These are phyloP conservation scores for Grammothele lineata DNA, from an alignment of 768 basidiomycete genomes.

Conservation along the genomic window DNA sequence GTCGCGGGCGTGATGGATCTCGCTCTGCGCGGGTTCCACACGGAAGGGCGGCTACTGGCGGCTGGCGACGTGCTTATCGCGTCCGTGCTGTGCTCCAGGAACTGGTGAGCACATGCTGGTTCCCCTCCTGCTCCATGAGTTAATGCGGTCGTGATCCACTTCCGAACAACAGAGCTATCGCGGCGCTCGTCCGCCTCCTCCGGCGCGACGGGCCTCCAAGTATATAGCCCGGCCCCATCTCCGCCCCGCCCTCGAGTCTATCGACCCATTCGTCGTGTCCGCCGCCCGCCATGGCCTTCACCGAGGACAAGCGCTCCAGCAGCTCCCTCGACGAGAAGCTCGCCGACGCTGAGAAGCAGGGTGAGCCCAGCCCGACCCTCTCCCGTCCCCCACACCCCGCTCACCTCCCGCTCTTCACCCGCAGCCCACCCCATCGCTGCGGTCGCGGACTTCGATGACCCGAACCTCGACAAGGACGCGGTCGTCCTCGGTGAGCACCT, in stretches of 20 bases:
- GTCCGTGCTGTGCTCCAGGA: not conserved
- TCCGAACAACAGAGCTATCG: not conserved
- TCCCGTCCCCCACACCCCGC: not conserved
- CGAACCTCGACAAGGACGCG: constrained; percentile 30
- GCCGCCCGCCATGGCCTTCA: constrained; percentile 1
- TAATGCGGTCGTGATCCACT: not conserved
- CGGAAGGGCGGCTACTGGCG: not conserved
- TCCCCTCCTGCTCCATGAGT: not conserved
- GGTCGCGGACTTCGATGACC: constrained; percentile 28
- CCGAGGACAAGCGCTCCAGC: not conserved
- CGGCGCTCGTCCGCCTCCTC: too few relatives aligned
- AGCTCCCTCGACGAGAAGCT: constrained; percentile 18
- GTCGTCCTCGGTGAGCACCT: constrained; percentile 18
- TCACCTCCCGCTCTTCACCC: not conserved
- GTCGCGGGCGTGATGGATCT: too few relatives aligned
- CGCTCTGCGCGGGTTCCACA: too few relatives aligned
- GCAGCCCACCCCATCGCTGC: constrained; percentile 8
- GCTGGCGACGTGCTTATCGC: not conserved
- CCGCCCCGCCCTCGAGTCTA: not conserved
- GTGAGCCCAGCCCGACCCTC: not conserved
- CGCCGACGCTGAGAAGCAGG: constrained; percentile 18
- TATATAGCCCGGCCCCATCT: not conserved
- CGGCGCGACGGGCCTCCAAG: not conserved
- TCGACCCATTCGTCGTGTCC: constrained; percentile 2
- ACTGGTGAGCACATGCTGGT: not conserved